A percentile compares a stretch with the other conserved stretches of the same genome.
phyloP scores from a whole-genome alignment of 148 eudicot genomes.

The Euryodendron excelsum region DNA sequence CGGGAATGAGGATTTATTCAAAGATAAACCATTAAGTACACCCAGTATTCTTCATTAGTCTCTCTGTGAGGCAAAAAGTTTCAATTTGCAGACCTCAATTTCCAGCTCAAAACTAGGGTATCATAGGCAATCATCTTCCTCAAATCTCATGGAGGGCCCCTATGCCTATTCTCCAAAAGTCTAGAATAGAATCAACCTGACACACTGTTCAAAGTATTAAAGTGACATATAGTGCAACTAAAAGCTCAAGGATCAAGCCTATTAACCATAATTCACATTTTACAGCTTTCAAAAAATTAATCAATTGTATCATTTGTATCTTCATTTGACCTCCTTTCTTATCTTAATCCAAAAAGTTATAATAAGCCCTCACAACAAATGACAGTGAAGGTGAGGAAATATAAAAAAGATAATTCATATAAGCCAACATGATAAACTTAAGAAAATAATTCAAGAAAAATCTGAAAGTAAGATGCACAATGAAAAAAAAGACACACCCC shows the following conservation, averaged over 20 bases:
- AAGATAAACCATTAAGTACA: no score
- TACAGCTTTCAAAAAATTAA: not conserved
- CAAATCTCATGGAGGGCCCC: no score
- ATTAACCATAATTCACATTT: not conserved
- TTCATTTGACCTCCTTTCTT: not conserved
- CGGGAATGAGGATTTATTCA: no score
- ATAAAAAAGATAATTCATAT: not conserved
- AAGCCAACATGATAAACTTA: not conserved
- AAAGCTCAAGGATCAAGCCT: not conserved
- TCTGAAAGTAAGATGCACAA: not conserved
- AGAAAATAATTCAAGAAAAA: not conserved
- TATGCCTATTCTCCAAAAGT: not conserved
- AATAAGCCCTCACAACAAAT: not conserved
- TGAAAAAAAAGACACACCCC: constrained; percentile 59
- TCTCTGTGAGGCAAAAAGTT: no score
- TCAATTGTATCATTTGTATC: not conserved
- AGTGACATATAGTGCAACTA: not conserved
- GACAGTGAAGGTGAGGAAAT: not conserved
- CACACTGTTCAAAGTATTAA: not conserved
- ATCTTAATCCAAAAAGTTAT: not conserved
- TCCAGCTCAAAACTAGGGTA: no score
- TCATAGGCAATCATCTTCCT: no score
- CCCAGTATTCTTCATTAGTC: no score
- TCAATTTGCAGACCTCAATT: no score
- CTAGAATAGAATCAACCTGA: not conserved